Evolutionary conservation across 2,329 filamentous ascomycete species (phyloP).

Genomic region (Aphanoascus verrucosus): DNA sequence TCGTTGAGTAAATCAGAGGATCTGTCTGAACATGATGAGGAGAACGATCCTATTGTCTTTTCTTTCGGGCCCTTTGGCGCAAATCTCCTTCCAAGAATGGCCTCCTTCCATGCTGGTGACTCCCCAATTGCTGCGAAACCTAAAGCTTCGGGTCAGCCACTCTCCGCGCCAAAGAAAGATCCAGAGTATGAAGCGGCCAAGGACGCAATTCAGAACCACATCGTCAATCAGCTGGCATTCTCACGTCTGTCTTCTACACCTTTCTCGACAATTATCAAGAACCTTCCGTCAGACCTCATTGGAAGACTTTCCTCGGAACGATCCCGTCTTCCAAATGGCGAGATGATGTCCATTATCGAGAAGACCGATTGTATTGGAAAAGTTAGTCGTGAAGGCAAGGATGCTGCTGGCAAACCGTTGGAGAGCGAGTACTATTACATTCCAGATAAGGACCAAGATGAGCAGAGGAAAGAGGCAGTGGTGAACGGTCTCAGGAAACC

Average conservation of each 20-base stretch:
- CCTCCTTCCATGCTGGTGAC: slow-evolving; percentile 57
- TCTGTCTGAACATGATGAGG: slow-evolving; percentile 72
- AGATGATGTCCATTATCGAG: slow-evolving; percentile 63
- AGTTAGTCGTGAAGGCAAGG: slow-evolving; percentile 83
- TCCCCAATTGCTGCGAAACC: slow-evolving; percentile 46
- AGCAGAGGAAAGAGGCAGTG: slow-evolving; percentile 66
- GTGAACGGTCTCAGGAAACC: slow-evolving; percentile 80
- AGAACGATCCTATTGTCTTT: slow-evolving; percentile 86
- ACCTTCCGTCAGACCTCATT: slow-evolving; percentile 57
- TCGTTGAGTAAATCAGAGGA: slow-evolving; percentile 45
- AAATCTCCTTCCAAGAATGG: slow-evolving; percentile 70
- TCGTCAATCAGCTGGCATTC: slow-evolving; percentile 90
- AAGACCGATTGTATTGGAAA: slow-evolving; percentile 70
- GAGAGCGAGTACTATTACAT: slow-evolving; percentile 98
- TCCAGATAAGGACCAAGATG: slow-evolving; percentile 72
- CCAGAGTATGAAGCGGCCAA: slow-evolving; percentile 16
- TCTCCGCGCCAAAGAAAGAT: slow-evolving; percentile 18
- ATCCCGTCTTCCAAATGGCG: slow-evolving; percentile 45
- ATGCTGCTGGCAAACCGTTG: slow-evolving; percentile 82
- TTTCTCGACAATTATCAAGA: slow-evolving; percentile 75
- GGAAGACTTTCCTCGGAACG: slow-evolving; percentile 42
- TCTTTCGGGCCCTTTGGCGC: slow-evolving; percentile 86
- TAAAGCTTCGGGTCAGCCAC: slow-evolving; percentile 23
- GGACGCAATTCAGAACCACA: slow-evolving; percentile 55
- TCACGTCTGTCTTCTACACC: slow-evolving; percentile 87